Conservation (phyloP, 1,139 yeast species). For the Geotrichum citri-aurantii region DNA sequence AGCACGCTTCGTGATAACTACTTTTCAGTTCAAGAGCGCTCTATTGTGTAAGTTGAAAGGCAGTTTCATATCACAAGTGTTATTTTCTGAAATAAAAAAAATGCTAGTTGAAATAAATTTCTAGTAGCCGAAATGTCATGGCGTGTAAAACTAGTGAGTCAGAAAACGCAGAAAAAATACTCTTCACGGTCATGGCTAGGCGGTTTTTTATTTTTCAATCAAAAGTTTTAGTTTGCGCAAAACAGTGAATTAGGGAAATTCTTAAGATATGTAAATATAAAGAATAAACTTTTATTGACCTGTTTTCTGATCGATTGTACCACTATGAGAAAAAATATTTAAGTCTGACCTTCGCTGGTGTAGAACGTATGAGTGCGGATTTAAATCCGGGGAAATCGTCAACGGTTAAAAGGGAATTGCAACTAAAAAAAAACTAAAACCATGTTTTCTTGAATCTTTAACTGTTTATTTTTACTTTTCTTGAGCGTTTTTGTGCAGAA, state of each 20-base stretch:
- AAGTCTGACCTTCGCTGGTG: not conserved
- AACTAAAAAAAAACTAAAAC: not conserved
- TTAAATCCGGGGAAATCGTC: not conserved
- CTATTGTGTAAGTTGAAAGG: not conserved
- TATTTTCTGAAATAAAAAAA: no score
- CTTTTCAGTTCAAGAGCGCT: not conserved
- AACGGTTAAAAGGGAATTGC: not conserved
- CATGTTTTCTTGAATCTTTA: not conserved
- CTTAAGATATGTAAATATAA: not conserved
- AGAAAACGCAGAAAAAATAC: not conserved
- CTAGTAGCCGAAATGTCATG: not conserved
- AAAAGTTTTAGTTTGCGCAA: not conserved
- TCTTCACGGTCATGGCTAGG: not conserved
- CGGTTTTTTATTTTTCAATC: not conserved
- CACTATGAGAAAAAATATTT: not conserved
- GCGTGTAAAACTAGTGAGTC: not conserved
- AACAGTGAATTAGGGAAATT: not conserved
- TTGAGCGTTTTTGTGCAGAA: not conserved
- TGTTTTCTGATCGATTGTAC: not conserved
- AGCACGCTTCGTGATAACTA: not conserved
- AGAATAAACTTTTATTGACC: not conserved
- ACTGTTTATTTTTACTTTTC: not conserved
- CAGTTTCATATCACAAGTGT: no score
- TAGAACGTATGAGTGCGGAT: conserved; percentile 3
- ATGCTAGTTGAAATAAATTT: not conserved